These are phyloP conservation scores for Erythrobasidium yunnanense DNA, from an alignment of 768 basidiomycete species.

Conservation along the genomic window DNA sequence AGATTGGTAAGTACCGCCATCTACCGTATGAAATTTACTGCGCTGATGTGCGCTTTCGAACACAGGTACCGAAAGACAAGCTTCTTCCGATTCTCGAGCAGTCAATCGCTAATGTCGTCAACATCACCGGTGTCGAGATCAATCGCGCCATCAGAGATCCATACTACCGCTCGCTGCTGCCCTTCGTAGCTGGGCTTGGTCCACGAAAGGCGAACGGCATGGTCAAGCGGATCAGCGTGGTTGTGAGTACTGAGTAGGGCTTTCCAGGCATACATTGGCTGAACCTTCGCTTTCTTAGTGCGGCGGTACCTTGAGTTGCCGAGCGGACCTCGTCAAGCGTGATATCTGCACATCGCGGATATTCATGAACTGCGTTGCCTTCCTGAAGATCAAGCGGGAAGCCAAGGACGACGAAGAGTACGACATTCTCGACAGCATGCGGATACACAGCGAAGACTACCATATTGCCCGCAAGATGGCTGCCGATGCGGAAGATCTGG, in stretches of 20 bases:
- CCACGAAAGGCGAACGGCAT: constrained; percentile 82
- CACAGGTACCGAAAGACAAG: constrained; percentile 77
- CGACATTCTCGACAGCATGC: constrained; percentile 87
- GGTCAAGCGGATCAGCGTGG: constrained; percentile 63
- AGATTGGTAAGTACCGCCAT: constrained; percentile 53
- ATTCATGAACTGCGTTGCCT: constrained; percentile 84
- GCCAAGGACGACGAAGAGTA: constrained; percentile 58
- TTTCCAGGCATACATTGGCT: constrained; percentile 17
- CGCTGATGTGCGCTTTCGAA: neutral
- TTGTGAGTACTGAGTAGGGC: constrained; percentile 48
- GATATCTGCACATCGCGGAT: constrained; percentile 71
- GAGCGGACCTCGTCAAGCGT: constrained; percentile 74
- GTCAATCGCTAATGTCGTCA: constrained; percentile 76
- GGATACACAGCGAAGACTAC: constrained; percentile 95
- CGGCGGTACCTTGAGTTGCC: constrained; percentile 73
- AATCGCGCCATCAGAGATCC: constrained; percentile 79
- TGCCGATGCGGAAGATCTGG: constrained; percentile 88
- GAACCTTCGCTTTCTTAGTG: neutral
- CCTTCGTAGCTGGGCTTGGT: constrained; percentile 83
- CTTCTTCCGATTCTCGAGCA: constrained; percentile 69
- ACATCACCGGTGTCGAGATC: constrained; percentile 89
- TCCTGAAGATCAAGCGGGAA: constrained; percentile 73
- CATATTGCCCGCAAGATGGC: constrained; percentile 98
- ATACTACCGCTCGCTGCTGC: constrained; percentile 79
- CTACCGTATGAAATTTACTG: neutral